Evolutionary conservation across 345 rosid species (phyloP).

Genomic region (Eucalyptus polyanthemos): DNA sequence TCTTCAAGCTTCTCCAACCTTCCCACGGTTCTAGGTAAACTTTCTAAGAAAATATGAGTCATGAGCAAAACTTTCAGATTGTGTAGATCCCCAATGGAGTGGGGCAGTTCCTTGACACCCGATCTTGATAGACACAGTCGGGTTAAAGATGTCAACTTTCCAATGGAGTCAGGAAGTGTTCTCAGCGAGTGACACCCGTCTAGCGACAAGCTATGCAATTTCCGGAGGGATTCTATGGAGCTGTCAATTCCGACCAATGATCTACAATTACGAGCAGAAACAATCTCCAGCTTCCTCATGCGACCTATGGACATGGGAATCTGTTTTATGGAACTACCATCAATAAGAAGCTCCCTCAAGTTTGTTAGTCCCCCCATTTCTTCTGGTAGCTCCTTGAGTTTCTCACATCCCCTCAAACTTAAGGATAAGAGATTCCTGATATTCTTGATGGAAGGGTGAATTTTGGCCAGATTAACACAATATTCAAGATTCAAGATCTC

Average conservation of each 20-base stretch:
- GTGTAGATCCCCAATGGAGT: not conserved
- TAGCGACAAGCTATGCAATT: not conserved
- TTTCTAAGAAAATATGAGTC: not conserved
- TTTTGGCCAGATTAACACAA: not conserved
- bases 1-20: not conserved
- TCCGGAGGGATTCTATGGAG: not conserved
- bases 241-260: not conserved
- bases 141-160: not conserved
- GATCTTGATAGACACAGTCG: not conserved
- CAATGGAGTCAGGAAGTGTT: not conserved
- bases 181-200: not conserved
- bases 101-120: not conserved
- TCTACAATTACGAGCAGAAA: not conserved
- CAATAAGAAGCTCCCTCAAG: not conserved
- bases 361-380: not conserved
- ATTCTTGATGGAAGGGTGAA: not conserved
- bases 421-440: not conserved
- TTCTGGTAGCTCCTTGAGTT: not conserved
- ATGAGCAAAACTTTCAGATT: not conserved
- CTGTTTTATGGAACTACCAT: not conserved
- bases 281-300: not conserved
- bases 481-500: not conserved
- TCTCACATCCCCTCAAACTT: not conserved
- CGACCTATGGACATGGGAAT: not conserved
- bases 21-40: not conserved